Percentiles rank a stretch among this genome's conserved stretches.
These are phyloP conservation scores for Penicillium canescens DNA, from an alignment of 495 filamentous ascomycete species.

Conservation along the genomic window DNA sequence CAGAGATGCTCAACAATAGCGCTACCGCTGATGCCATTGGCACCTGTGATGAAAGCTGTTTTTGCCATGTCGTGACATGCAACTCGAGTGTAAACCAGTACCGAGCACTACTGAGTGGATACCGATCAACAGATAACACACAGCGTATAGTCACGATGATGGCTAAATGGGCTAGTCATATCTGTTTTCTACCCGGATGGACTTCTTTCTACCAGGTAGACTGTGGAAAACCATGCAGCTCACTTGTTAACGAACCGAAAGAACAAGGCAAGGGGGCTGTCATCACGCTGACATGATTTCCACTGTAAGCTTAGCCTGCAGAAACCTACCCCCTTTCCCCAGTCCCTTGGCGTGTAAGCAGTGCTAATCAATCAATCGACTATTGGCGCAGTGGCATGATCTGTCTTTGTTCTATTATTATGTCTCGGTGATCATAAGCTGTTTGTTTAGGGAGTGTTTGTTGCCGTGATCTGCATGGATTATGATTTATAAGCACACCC, in stretches of 20 bases:
- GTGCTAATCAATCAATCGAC: not conserved
- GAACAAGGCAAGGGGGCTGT: not conserved
- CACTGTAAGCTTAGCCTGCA: not conserved
- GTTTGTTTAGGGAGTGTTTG: too few relatives aligned
- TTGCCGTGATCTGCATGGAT: not conserved
- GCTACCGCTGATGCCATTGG: conserved; percentile 18
- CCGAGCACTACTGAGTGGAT: too few relatives aligned
- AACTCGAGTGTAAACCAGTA: too few relatives aligned
- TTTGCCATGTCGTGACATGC: not conserved
- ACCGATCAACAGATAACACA: too few relatives aligned
- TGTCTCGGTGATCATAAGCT: too few relatives aligned
- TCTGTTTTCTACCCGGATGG: not conserved
- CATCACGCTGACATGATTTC: not conserved
- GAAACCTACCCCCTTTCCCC: not conserved
- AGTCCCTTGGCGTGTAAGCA: not conserved
- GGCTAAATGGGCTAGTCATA: not conserved
- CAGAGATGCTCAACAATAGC: conserved; percentile 11
- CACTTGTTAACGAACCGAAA: not conserved
- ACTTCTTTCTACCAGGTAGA: not conserved
- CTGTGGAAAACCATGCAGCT: not conserved
- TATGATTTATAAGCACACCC: not conserved
- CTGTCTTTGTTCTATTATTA: too few relatives aligned
- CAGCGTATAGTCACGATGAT: too few relatives aligned
- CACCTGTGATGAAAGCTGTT: conserved; percentile 16
- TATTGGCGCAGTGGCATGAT: too few relatives aligned